Percentiles rank a stretch among this genome's conserved stretches.
Conservation (phyloP, 2,329 filamentous ascomycete species). For the Pseudopithomyces maydicus region DNA sequence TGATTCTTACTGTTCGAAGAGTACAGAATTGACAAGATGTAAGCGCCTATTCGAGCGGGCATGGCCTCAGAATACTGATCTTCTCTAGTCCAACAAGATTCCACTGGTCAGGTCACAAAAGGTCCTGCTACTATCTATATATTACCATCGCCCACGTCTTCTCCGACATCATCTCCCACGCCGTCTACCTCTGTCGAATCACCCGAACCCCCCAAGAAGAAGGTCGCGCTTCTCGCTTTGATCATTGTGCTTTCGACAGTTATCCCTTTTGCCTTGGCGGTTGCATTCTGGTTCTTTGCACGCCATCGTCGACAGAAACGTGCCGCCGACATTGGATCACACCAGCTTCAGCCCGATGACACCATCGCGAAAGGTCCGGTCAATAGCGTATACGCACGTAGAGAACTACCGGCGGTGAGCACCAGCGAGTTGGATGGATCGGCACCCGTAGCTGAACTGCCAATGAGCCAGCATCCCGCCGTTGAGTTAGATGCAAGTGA, state of each 20-base stretch:
- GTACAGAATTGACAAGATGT: constrained; percentile 17
- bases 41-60: neutral
- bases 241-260: constrained; percentile 10
- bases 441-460: neutral
- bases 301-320: neutral
- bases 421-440: neutral
- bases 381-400: neutral
- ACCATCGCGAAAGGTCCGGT: neutral
- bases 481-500: constrained; percentile 8
- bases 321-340: neutral
- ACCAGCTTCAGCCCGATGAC: neutral
- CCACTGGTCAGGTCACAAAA: neutral
- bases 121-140: neutral
- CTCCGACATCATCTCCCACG: neutral
- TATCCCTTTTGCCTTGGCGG: constrained; percentile 2
- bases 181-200: neutral
- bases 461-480: neutral
- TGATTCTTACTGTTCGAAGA: constrained; percentile 17
- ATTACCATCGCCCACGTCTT: neutral
- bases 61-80: neutral
- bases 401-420: neutral
- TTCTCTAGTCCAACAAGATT: neutral
- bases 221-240: constrained; percentile 2
- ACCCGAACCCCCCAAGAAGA: neutral
- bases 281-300: constrained; percentile 9